Base-by-base conservation (phyloP, 1,139 yeast genomes). In the Saccharomyces hybrid region DNA sequence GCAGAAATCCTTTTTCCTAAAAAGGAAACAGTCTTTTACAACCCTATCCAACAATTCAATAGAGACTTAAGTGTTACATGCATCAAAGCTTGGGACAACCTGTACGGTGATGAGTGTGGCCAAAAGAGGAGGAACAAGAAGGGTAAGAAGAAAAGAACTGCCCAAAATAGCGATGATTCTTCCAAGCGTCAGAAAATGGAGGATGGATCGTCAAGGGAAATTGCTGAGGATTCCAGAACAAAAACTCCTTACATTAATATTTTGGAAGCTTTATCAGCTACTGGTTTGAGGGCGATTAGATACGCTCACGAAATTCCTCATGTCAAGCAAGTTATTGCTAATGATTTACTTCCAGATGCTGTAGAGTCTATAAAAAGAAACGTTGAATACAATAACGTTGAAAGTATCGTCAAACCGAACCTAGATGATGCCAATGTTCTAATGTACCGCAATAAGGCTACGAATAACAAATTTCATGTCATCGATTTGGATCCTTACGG, bases 401-500 rank as follows among this genome's bases (percentile, higher is more conserved):
- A 70, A 3, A 71, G 74, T 38, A 70, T 75, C 8, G 89, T 93
- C 27, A 70, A 68, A 47, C 78, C 95, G 9, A 84, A 88, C 64
- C 79, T 80, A 63, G 97, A 93, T 24, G 98, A 93, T 73, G 99
- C 99, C 27, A 88, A 86, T 60, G 82, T 82, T 51, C 82, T 79
- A 67, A 89, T 93, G 97, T 78, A 84, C 53, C 69, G 73, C 26
- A 73, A 75, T 51, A 75, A 78, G 53, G 68, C 78, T 0, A 68
- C 72, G 31, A 29, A 14, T 5, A 73, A 73, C 24, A 76, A 77
- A 53, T 87, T 86, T 71, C 96, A 93, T 66, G 88, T 88, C 9
- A 82, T 95, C 55, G 99, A 93, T 71, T 78, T 93, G 55, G 99
- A 93, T 68, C 99, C 99, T 0, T 93, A 93, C 68, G 99, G 99